Conservation (phyloP, 2,329 filamentous ascomycete species). For the Penicillium sp. region DNA sequence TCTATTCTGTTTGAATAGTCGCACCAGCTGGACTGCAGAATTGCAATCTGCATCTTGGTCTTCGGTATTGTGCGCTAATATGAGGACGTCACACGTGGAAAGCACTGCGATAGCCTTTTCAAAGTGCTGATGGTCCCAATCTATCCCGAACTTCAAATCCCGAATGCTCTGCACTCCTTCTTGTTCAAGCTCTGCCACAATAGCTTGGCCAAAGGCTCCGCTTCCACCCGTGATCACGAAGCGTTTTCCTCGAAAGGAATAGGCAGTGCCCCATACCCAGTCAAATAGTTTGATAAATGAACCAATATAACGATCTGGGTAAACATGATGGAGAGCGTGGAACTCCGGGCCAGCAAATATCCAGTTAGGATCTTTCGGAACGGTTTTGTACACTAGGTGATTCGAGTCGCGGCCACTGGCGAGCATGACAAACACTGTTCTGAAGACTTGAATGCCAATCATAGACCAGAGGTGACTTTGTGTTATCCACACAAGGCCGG, state of each 20-base stretch:
- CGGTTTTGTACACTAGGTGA: slow-evolving; percentile 13
- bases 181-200: slow-evolving; percentile 3
- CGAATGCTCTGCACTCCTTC: slow-evolving; percentile 13
- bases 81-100: slow-evolving; percentile 13
- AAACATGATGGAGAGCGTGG: slow-evolving; percentile 18
- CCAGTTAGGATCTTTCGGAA: slow-evolving; percentile 16
- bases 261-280: slow-evolving; percentile 20
- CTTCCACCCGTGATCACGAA: slow-evolving; percentile 12
- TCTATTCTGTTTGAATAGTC: slow-evolving; percentile 8
- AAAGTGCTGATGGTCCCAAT: slow-evolving; percentile 14
- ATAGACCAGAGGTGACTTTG: neutral
- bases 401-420: slow-evolving; percentile 18
- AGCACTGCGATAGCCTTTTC: neutral
- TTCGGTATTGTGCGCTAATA: slow-evolving; percentile 14
- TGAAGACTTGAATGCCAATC: neutral
- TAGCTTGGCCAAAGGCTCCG: slow-evolving; percentile 15
- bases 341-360: slow-evolving; percentile 19
- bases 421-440: slow-evolving; percentile 5
- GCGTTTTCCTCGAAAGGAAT: slow-evolving; percentile 12
- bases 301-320: slow-evolving; percentile 19
- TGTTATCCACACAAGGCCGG: neutral
- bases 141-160: slow-evolving; percentile 2
- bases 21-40: slow-evolving; percentile 8
- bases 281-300: slow-evolving; percentile 20
- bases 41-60: slow-evolving; percentile 11